Conservation (phyloP, 805 yeast genomes). For the Candida pini region DNA sequence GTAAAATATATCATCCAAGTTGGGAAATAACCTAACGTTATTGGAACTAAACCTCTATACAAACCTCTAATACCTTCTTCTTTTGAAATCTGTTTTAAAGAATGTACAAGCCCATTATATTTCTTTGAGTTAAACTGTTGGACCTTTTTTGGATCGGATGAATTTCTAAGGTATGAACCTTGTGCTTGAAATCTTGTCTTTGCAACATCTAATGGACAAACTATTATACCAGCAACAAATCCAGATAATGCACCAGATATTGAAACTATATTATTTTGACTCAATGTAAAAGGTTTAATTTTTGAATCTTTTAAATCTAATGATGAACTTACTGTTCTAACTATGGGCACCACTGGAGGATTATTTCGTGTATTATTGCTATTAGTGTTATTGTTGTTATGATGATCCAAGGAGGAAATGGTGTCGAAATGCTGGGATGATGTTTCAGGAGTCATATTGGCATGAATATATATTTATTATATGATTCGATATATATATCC, state of each 20-base stretch:
- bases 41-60: constrained; percentile 90
- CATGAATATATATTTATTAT: too few relatives aligned
- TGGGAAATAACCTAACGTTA: constrained; percentile 88
- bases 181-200: constrained; percentile 94
- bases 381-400: too few relatives aligned
- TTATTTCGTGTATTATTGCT: neutral
- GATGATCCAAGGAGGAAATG: too few relatives aligned
- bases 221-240: constrained; percentile 78
- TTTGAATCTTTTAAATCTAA: too few relatives aligned
- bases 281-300: constrained; percentile 4
- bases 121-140: constrained; percentile 22
- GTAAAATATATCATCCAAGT: constrained; percentile 97
- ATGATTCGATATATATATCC: too few relatives aligned
- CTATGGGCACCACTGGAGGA: neutral
- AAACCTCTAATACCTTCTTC: constrained; percentile 84
- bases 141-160: constrained; percentile 8
- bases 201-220: constrained; percentile 94
- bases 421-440: neutral
- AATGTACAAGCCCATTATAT: constrained; percentile 58
- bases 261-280: constrained; percentile 53
- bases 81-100: constrained; percentile 55
- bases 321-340: too few relatives aligned
- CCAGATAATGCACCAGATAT: constrained; percentile 93
- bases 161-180: constrained; percentile 41
- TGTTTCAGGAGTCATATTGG: neutral